Conservation (phyloP, 2,329 filamentous ascomycete genomes). For the Tolypocladium cylindrosporum region DNA sequence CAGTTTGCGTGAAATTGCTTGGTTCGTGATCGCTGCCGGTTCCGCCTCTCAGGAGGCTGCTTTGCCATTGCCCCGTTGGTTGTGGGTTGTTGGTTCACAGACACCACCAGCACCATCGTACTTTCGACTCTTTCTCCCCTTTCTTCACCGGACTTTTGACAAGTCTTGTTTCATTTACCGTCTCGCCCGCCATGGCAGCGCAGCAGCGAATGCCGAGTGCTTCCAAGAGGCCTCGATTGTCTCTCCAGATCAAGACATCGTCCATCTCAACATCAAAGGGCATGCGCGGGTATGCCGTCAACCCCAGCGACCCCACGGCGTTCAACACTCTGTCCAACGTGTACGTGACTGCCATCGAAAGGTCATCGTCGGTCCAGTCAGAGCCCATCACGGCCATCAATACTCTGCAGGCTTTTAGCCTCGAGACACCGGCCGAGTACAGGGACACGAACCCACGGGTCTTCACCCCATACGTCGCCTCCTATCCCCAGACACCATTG, state of each 20-base stretch:
- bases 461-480: constrained; percentile 34
- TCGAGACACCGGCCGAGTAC: constrained; percentile 19
- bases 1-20: neutral
- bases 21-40: neutral
- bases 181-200: constrained; percentile 11
- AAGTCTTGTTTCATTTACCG: neutral
- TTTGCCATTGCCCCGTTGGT: neutral
- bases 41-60: neutral
- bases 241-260: constrained; percentile 42
- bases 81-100: neutral
- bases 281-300: constrained; percentile 23
- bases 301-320: constrained; percentile 50
- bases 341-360: constrained; percentile 53
- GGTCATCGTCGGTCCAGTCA: constrained; percentile 37
- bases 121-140: neutral
- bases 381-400: constrained; percentile 41
- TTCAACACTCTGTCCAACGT: constrained; percentile 60
- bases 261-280: constrained; percentile 25
- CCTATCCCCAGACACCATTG: constrained; percentile 43
- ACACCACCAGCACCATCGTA: neutral
- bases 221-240: constrained; percentile 44
- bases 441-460: constrained; percentile 21
- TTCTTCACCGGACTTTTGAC: neutral
- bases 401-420: constrained; percentile 22
- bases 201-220: constrained; percentile 10